phyloP scores from a whole-genome alignment of 1,284 basidiomycete genomes.

The Cutaneotrichosporon sp. region DNA sequence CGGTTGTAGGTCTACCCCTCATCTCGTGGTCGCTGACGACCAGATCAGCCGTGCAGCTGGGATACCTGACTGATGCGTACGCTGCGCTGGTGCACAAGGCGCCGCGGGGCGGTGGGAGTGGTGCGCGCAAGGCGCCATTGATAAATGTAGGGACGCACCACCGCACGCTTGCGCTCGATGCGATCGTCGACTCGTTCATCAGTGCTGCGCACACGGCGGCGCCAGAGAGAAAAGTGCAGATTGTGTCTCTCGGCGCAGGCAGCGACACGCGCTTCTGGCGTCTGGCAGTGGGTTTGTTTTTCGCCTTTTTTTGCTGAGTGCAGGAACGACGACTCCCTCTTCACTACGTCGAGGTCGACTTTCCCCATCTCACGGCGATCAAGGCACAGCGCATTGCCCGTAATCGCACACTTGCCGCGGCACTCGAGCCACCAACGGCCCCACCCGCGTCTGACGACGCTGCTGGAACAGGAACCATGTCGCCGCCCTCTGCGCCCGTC shows the following conservation, averaged over 20 bases:
- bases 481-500: conserved; percentile 1
- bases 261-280: conserved; percentile 93
- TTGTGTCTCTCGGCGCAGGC: conserved; percentile 83
- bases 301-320: background rate
- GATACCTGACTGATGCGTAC: conserved; percentile 71
- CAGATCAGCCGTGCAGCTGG: conserved; percentile 62
- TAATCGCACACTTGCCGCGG: conserved; percentile 56
- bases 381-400: conserved; percentile 79
- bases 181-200: conserved; percentile 69
- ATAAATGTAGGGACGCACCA: conserved; percentile 95
- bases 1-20: conserved; percentile 56
- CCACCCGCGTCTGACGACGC: background rate
- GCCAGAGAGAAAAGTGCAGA: conserved; percentile 55
- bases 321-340: background rate
- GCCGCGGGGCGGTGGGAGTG: background rate
- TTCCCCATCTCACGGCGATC: conserved; percentile 70
- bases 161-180: conserved; percentile 73
- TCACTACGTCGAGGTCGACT: conserved; percentile 83
- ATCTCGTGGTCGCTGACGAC: background rate
- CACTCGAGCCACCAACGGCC: conserved; percentile 1
- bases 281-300: conserved; percentile 60
- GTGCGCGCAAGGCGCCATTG: conserved; percentile 57
- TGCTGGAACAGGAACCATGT: background rate
- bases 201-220: conserved; percentile 24
- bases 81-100: conserved; percentile 56